A percentile compares a stretch with the other conserved stretches of the same genome.
phyloP scores from a whole-genome alignment of 2,329 filamentous ascomycete species.

The Exophiala bonariae region DNA sequence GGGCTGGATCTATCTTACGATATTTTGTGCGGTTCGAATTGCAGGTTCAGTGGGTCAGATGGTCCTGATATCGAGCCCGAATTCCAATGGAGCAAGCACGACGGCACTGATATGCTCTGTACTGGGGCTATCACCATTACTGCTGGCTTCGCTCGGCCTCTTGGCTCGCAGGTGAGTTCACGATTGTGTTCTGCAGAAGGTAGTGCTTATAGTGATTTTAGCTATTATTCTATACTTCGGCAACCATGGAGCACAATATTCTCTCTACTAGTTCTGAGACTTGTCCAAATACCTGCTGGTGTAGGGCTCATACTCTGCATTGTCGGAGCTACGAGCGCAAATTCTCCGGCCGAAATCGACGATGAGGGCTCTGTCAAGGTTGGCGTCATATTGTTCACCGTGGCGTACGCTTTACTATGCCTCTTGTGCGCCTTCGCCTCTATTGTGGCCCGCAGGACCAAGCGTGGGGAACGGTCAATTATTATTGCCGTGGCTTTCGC shows the following conservation, averaged over 20 bases:
- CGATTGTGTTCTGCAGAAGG: too few relatives aligned
- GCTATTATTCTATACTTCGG: slow-evolving; percentile 18
- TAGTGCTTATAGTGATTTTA: too few relatives aligned
- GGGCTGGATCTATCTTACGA: slow-evolving; percentile 37
- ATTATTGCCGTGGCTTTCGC: slow-evolving; percentile 32
- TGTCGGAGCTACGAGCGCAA: slow-evolving; percentile 27
- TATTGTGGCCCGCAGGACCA: slow-evolving; percentile 24
- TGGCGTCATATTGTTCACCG: slow-evolving; percentile 31
- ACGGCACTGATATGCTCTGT: slow-evolving; percentile 18
- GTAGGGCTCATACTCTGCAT: slow-evolving; percentile 32
- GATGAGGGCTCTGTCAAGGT: slow-evolving; percentile 28
- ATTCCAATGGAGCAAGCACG: slow-evolving; percentile 25
- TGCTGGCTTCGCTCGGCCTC: slow-evolving; percentile 12
- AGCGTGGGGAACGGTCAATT: slow-evolving; percentile 31
- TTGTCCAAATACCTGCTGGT: slow-evolving; percentile 29
- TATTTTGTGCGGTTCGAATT: slow-evolving; percentile 35
- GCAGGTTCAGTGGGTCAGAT: slow-evolving; percentile 34
- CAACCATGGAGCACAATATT: slow-evolving; percentile 24
- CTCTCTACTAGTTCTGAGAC: slow-evolving; percentile 27
- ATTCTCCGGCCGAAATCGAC: slow-evolving; percentile 21
- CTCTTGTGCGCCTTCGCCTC: slow-evolving; percentile 27
- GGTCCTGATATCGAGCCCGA: slow-evolving; percentile 26
- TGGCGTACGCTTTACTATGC: slow-evolving; percentile 25
- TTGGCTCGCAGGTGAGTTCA: not conserved
- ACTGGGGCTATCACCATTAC: slow-evolving; percentile 23